Evolutionary conservation across 2,329 filamentous ascomycete genomes (phyloP), one percentile per base, ranked within the genome.

Genomic region (Sporothrix mexicana): DNA sequence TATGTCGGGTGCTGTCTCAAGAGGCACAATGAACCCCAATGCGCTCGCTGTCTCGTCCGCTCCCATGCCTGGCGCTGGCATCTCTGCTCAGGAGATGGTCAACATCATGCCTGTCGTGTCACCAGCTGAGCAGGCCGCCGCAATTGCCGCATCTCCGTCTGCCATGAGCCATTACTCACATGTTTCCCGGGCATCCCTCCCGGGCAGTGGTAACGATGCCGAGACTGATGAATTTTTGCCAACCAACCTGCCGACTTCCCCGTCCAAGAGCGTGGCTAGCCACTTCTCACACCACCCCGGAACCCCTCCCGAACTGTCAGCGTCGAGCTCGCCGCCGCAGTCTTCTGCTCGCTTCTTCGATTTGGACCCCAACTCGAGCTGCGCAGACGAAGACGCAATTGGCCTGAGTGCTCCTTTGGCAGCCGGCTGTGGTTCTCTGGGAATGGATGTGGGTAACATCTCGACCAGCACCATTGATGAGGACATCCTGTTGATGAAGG

Each of bases 241-340:
- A 53, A 62, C 70, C 55, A 72, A 66, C 72, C 73, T 69, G 17
- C 74, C 79, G 3, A 81, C 83, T 36, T 87, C 87, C 10, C 86
- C 87, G 1, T 81, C 85, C 49, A 88, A 86, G 80, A 87, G 85
- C 77, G 79, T 80, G 3, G 79, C 80, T 20, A 87, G 87, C 79
- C 84, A 85, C 72, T 87, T 85, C 79, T 87, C 86, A 0, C 77
- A 77, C 62, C 74, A 77, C 10, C 76, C 77, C 41, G 73, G 74
- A 79, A 88, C 88, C 3, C 87, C 88, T 4, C 88, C 88, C 0
- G 88, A 87, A 74, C 85, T 90, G 43, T 89, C 88, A n/a, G 85
- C 88, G 74, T 88, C 88, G 25, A 87, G 87, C 15, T 90, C 88
- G 30, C 88, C 88, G 3, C 86, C 85, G 41, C 81, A 84, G 6